Percentiles rank a stretch among this genome's conserved stretches.
These are phyloP conservation scores for Zymoseptoria ardabiliae DNA, from an alignment of 2,329 filamentous ascomycete genomes.

Conservation along the genomic window DNA sequence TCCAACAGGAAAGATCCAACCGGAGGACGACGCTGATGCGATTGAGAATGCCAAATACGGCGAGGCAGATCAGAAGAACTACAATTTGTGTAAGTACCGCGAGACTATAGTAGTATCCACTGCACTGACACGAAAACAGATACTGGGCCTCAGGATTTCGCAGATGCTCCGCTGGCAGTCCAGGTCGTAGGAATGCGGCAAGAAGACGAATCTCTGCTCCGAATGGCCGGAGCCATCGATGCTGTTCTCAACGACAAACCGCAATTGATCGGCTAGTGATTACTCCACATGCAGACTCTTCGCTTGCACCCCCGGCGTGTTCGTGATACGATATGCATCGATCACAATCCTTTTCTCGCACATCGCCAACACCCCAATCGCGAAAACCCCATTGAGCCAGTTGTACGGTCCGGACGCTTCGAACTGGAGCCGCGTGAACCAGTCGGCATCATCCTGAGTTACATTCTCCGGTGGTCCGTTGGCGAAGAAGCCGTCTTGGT, in stretches of 20 bases:
- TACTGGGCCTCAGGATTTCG: constrained; percentile 25
- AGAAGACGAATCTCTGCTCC: constrained; percentile 25
- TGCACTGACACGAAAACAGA: constrained; percentile 15
- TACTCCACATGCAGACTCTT: background rate
- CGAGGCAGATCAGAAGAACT: constrained; percentile 13
- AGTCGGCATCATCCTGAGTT: constrained; percentile 18
- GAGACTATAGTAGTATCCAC: background rate
- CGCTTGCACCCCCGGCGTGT: constrained; percentile 11
- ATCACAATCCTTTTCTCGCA: constrained; percentile 17
- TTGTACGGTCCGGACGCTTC: constrained; percentile 18
- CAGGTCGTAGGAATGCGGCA: constrained; percentile 30
- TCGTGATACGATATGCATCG: constrained; percentile 21
- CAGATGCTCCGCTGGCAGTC: constrained; percentile 22
- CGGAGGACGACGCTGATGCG: constrained; percentile 7
- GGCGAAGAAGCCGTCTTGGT: background rate
- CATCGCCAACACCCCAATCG: constrained; percentile 19
- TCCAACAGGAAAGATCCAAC: constrained; percentile 9
- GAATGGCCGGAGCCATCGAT: constrained; percentile 22
- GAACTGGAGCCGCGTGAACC: constrained; percentile 21
- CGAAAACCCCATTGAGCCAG: constrained; percentile 20
- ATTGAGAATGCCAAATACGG: constrained; percentile 7
- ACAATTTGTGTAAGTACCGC: constrained; percentile 17
- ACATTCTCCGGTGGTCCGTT: constrained; percentile 5
- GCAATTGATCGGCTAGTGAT: background rate
- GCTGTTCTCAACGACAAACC: constrained; percentile 19